phyloP scores from a whole-genome alignment of 1,284 basidiomycete species.

The Porogramme epimiltina region DNA sequence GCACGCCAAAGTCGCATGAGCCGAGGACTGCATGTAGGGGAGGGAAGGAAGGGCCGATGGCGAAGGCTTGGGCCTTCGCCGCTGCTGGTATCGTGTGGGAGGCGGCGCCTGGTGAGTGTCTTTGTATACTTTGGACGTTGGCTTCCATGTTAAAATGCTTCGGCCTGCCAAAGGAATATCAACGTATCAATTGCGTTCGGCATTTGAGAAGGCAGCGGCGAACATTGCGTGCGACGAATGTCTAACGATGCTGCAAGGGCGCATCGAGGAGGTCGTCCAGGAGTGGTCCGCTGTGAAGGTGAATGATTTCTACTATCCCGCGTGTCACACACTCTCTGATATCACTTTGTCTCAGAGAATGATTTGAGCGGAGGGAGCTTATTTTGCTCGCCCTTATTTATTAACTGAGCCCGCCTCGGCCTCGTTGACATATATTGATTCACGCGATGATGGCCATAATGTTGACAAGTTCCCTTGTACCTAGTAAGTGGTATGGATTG shows the following conservation, averaged over 20 bases:
- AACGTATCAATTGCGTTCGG: conserved; percentile 23
- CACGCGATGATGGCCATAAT: too few species aligned
- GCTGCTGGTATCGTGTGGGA: conserved; percentile 35
- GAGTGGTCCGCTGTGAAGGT: conserved; percentile 78
- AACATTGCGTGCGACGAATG: conserved; percentile 45
- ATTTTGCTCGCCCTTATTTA: too few species aligned
- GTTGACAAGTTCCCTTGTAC: too few species aligned
- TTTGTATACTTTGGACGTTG: too few species aligned
- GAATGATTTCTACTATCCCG: background rate
- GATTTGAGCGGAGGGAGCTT: too few species aligned
- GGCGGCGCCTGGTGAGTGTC: conserved; percentile 28
- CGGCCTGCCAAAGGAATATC: conserved; percentile 22
- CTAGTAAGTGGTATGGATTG: too few species aligned
- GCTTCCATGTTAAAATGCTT: too few species aligned
- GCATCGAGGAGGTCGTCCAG: conserved; percentile 59
- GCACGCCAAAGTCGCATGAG: conserved; percentile 32
- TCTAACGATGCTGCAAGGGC: conserved; percentile 51
- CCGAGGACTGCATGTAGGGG: conserved; percentile 27
- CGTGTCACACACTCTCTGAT: too few species aligned
- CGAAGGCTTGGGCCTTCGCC: conserved; percentile 32
- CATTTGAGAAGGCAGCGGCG: conserved; percentile 24
- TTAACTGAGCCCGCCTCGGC: too few species aligned
- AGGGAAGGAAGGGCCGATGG: conserved; percentile 27
- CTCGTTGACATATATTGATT: too few species aligned
- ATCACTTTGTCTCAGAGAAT: too few species aligned